These are phyloP conservation scores for Saxispiralis lemnorum DNA, from an alignment of 495 filamentous ascomycete genomes.

Conservation along the genomic window DNA sequence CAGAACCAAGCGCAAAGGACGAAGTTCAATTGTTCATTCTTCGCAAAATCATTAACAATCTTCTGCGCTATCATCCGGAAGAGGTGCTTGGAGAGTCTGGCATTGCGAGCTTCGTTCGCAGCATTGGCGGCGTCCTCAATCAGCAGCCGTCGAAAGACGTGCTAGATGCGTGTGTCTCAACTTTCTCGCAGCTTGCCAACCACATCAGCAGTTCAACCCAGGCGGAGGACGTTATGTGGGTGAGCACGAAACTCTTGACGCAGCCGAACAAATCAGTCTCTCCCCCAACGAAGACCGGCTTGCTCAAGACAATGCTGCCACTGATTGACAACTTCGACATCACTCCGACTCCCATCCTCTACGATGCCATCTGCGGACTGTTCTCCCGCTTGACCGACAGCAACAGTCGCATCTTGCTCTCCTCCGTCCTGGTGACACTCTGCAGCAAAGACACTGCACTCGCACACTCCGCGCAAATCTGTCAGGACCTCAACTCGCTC, in stretches of 20 bases:
- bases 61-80: conserved; percentile 27
- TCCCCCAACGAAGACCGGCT: conserved; percentile 62
- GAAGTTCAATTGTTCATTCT: conserved; percentile 74
- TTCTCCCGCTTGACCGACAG: conserved; percentile 7
- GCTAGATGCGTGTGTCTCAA: conserved; percentile 59
- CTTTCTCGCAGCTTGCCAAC: conserved; percentile 58
- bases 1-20: conserved; percentile 60
- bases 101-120: conserved; percentile 21
- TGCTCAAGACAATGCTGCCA: conserved; percentile 45
- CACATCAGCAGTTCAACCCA: conserved; percentile 48
- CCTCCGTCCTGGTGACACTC: conserved; percentile 52
- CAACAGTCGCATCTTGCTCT: conserved; percentile 47
- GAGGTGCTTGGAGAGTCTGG: background rate
- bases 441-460: conserved; percentile 42
- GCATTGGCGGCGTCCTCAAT: conserved; percentile 39
- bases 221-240: conserved; percentile 54
- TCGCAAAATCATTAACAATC: conserved; percentile 45
- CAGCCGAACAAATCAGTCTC: conserved; percentile 67
- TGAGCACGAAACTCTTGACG: conserved; percentile 47
- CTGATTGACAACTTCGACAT: conserved; percentile 4
- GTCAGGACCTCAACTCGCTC: conserved; percentile 64
- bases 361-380: conserved; percentile 10
- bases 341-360: conserved; percentile 7
- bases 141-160: conserved; percentile 44
- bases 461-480: conserved; percentile 48